Base-by-base conservation (phyloP, 352 stramenopile species). In the Phytopythium ostracodes region DNA sequence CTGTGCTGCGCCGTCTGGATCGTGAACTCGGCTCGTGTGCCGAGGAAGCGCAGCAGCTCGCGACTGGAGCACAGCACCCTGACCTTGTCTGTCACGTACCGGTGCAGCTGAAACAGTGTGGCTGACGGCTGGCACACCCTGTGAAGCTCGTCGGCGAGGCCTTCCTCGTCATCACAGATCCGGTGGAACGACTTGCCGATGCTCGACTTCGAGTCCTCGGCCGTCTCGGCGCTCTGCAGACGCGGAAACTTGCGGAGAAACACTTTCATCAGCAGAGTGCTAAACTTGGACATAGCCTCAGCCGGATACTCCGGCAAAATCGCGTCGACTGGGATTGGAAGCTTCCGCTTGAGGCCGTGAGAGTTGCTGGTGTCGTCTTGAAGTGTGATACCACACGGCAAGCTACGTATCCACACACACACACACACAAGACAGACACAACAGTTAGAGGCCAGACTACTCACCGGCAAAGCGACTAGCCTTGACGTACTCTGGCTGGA, bases 91-190 rank as follows among this genome's bases (percentile, higher is more conserved):
- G 77, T 62, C 42, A 85, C 72, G 56, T 79, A 84, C 9, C 79
- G 79, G 42, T 89, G 77, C 36, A 92, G 59, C 7, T 67, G 74
- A 50, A 81, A 89, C 0, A 92, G 62, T 38, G 83, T 91, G 9
- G 79, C 71, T 15, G 77, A 85, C 35, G 81, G 83, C 17, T 75
- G 62, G 56, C 83, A 89, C 17, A 76, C 56, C 2, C 24, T 15
- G 1, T 73, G 59, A 1, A 92, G 70, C 25, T 67, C 64, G 7
- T 73, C 38, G 4, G 70, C 53, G 12, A 87, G 56, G 4, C 59
- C 59, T n/a, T 81, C 67, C 24, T 64, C 65, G 50, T 84, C 75
- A 17, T 74, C 24, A 27, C 0, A 70, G 22, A 60, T n/a, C 46
- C 63, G 33, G 11, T 62, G 15, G 14, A 5, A 51, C 10, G 50